Evolutionary conservation across 1,139 yeast genomes (phyloP).

Genomic region (Yamadazyma spencermartinsiae): DNA sequence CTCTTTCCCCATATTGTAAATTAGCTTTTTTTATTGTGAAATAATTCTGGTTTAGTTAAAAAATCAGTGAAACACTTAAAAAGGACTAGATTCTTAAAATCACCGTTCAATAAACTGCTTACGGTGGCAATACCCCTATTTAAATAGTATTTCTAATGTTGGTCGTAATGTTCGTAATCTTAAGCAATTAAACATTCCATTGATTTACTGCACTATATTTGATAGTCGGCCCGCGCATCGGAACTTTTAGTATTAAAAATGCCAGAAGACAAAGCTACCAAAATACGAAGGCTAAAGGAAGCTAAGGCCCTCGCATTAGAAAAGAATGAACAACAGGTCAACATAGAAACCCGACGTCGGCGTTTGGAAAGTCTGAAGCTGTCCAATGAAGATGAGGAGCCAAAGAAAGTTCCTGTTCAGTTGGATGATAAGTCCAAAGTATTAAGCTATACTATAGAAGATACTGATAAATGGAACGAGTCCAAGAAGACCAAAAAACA

Average conservation of each 20-base stretch:
- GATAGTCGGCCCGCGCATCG: no score
- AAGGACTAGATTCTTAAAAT: no score
- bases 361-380: slow-evolving; percentile 6
- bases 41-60: no score
- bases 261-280: not conserved
- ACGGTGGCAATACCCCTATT: no score
- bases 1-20: slow-evolving; percentile 13
- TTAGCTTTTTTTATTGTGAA: no score
- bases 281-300: slow-evolving; percentile 11
- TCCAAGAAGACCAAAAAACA: slow-evolving; percentile 14
- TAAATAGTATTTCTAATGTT: no score
- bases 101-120: no score
- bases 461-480: slow-evolving; percentile 66
- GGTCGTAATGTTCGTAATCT: no score
- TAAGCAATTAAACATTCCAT: no score
- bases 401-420: not conserved
- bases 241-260: no score
- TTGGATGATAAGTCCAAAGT: slow-evolving; percentile 9
- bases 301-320: slow-evolving; percentile 10
- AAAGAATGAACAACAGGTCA: slow-evolving; percentile 12
- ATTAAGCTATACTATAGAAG: slow-evolving; percentile 66
- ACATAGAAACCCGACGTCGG: slow-evolving; percentile 7
- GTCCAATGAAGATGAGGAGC: slow-evolving; percentile 5
- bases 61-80: no score
- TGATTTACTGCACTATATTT: no score